A percentile compares a stretch with the other conserved stretches of the same genome.
These are phyloP conservation scores for Clarkia xantiana DNA, from an alignment of 345 rosid species.

Conservation along the genomic window DNA sequence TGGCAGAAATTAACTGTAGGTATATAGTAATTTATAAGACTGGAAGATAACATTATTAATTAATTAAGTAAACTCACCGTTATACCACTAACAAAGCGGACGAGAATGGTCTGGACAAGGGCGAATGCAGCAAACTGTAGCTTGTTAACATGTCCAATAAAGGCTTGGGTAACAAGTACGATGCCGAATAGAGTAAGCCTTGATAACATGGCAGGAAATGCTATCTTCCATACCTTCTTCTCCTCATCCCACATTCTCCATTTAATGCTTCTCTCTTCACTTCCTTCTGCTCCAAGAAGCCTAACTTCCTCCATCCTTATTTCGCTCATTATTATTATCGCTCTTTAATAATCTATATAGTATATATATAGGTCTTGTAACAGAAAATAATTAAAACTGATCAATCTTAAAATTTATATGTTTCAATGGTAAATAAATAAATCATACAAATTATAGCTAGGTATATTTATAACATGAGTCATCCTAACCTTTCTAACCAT, in stretches of 20 bases:
- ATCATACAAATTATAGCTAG: too few relatives aligned
- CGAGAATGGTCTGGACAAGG: constrained; percentile 14
- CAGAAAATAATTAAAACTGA: too few relatives aligned
- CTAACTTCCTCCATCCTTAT: constrained; percentile 5
- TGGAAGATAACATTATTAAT: neutral
- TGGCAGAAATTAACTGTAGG: too few relatives aligned
- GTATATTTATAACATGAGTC: too few relatives aligned
- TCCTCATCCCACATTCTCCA: constrained; percentile 13
- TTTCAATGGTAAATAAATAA: too few relatives aligned
- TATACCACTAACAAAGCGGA: constrained; percentile 13
- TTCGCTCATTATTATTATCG: neutral
- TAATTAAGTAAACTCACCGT: constrained; percentile 8
- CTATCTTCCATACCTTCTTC: constrained; percentile 8
- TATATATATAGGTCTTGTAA: too few relatives aligned
- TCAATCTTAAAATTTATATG: too few relatives aligned
- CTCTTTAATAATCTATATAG: too few relatives aligned
- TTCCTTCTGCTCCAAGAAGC: constrained; percentile 8
- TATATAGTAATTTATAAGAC: too few relatives aligned
- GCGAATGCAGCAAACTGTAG: constrained; percentile 13
- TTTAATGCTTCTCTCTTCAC: neutral
- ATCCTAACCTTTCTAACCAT: too few relatives aligned
- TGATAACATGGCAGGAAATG: constrained; percentile 16
- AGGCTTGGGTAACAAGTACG: constrained; percentile 12
- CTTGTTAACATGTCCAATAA: constrained; percentile 12
- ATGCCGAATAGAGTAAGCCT: constrained; percentile 10